Conservation (phyloP, 2,329 filamentous ascomycete species). For the Parastagonospora avenae region DNA sequence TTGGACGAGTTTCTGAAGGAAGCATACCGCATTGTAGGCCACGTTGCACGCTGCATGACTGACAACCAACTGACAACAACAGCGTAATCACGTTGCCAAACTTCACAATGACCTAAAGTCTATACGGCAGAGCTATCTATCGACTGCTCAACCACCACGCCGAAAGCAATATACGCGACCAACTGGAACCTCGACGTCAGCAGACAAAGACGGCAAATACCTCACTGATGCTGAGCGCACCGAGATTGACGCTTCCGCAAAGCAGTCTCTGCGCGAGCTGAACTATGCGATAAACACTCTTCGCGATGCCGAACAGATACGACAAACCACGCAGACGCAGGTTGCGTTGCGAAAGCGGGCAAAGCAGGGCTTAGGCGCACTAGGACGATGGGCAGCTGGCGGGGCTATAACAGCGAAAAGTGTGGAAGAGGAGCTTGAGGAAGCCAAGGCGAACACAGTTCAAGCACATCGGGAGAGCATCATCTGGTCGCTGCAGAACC, state of each 20-base stretch:
- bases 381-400: conserved; percentile 71
- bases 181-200: conserved; percentile 34
- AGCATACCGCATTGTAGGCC: conserved; percentile 84
- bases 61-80: conserved; percentile 26
- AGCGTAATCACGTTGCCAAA: conserved; percentile 85
- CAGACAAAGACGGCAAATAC: conserved; percentile 56
- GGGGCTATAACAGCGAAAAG: conserved; percentile 58
- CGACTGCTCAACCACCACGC: conserved; percentile 70
- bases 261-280: conserved; percentile 82
- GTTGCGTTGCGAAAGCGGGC: conserved; percentile 74
- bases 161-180: conserved; percentile 54
- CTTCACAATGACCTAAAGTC: conserved; percentile 79
- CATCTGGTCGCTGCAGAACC: conserved; percentile 78
- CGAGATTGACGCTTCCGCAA: conserved; percentile 84
- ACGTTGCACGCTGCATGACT: conserved; percentile 22
- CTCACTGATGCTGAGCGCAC: conserved; percentile 84
- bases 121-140: conserved; percentile 90
- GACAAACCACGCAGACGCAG: conserved; percentile 74
- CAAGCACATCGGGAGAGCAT: conserved; percentile 79
- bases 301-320: conserved; percentile 79
- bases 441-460: conserved; percentile 69
- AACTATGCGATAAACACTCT: conserved; percentile 80
- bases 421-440: conserved; percentile 72
- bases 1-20: conserved; percentile 91
- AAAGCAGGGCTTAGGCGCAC: conserved; percentile 65